Evolutionary conservation across 805 yeast species (phyloP), one percentile per base, ranked within the genome.

Genomic region (Ogataea polymorpha): DNA sequence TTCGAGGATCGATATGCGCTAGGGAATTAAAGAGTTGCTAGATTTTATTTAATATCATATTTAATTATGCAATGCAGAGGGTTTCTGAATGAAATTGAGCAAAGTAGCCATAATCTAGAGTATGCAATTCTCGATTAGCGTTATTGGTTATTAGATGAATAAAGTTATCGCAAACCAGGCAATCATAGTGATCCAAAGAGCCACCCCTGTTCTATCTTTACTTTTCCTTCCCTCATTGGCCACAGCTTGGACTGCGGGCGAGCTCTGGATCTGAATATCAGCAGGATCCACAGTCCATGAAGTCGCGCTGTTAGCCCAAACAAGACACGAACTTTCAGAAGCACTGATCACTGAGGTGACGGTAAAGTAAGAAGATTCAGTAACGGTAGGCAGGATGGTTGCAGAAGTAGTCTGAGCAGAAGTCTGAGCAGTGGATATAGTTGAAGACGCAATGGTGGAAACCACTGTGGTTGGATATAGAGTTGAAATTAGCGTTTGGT

Each of bases 401-500:
- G 33, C 16, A 12, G 44, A 26, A 16, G 35, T 38, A 11, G 46
- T 26, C 7, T 32, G 25, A 11, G 49, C 34, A 18, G 28, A 15
- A 10, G 37, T 18, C 25, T 6, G 21, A 10, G 24, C 30, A n/a
- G 44, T 29, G 16, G 39, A 21, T 15, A 31, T 10, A 14, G 32
- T 11, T 8, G 37, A 25, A 3, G 17, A 17, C 7, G 32, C 20
- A 9, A 32, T 17, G 5, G 48, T 35, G 5, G 37, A 18, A 6
- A 28, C 36, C 23, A 35, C 31, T 10, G 46, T 42, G 9, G 25
- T 20, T 8, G 54, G 51, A 13, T 33, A 31, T 37, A 48, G 40
- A 3, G 54, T 50, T 4, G 52, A 45, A 2, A 39, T 31, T 14
- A 48, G 15, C 9, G 49, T 46, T 5, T 33, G 23, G 29, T 40